phyloP scores from a whole-genome alignment of 352 stramenopile genomes.

The Phytopythium helicoides region DNA sequence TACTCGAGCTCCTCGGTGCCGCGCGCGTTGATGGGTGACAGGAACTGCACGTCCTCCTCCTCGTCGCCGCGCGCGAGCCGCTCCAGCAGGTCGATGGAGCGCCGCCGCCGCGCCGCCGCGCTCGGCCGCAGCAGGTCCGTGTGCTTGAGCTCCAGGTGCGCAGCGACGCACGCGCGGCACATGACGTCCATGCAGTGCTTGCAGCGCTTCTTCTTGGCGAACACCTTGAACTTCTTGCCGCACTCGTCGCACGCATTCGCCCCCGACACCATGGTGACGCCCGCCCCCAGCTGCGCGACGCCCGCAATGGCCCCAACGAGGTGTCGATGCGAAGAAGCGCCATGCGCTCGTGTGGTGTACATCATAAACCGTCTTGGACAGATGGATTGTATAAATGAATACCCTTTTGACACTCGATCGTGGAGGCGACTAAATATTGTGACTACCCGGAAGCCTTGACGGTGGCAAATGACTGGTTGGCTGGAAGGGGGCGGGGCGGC shows the following conservation, averaged over 20 bases:
- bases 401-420: too few species aligned
- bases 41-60: conserved; percentile 40
- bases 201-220: conserved; percentile 67
- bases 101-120: conserved; percentile 8
- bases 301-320: too few species aligned
- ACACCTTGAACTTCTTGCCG: conserved; percentile 78
- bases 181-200: conserved; percentile 58
- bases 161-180: conserved; percentile 50
- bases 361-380: too few species aligned
- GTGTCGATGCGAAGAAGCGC: too few species aligned
- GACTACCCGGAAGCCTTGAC: conserved; percentile 4
- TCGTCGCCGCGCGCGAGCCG: conserved; percentile 5
- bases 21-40: conserved; percentile 29
- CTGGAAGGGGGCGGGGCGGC: too few species aligned
- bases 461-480: conserved; percentile 4
- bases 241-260: conserved; percentile 44
- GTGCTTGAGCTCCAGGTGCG: conserved; percentile 51
- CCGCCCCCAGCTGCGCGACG: too few species aligned
- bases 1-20: conserved; percentile 17
- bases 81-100: not conserved
- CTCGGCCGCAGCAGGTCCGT: conserved; percentile 16
- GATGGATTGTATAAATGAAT: too few species aligned
- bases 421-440: too few species aligned
- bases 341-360: too few species aligned
- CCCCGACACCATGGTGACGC: conserved; percentile 1